Conservation (phyloP, 2,329 filamentous ascomycete genomes). For the Penicillium sp. region DNA sequence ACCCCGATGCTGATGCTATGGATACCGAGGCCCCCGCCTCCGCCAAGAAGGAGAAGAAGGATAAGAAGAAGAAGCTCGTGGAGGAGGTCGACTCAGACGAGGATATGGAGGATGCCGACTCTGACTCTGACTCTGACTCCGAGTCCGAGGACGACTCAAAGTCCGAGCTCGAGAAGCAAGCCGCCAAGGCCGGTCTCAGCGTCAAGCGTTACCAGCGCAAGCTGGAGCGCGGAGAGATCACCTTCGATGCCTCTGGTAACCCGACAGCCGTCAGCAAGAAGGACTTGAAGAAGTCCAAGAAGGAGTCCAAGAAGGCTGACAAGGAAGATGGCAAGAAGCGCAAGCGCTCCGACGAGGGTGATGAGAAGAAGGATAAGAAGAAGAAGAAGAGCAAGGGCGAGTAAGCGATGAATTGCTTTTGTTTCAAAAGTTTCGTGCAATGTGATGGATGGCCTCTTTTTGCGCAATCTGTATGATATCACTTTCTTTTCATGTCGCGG, state of each 20-base stretch:
- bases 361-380: slow-evolving; percentile 52
- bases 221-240: slow-evolving; percentile 73
- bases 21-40: slow-evolving; percentile 62
- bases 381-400: slow-evolving; percentile 54
- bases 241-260: slow-evolving; percentile 64
- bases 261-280: slow-evolving; percentile 73
- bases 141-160: slow-evolving; percentile 29
- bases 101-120: slow-evolving; percentile 46
- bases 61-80: slow-evolving; percentile 49
- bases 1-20: slow-evolving; percentile 86
- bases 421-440: slow-evolving; percentile 41
- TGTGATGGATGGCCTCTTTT: slow-evolving; percentile 25
- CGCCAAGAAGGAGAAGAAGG: slow-evolving; percentile 46
- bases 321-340: slow-evolving; percentile 69
- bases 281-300: slow-evolving; percentile 71
- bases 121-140: slow-evolving; percentile 30
- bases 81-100: slow-evolving; percentile 46
- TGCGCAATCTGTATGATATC: slow-evolving; percentile 47
- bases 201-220: slow-evolving; percentile 78
- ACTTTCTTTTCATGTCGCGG: slow-evolving; percentile 30
- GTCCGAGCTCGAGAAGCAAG: slow-evolving; percentile 57
- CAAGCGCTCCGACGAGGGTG: slow-evolving; percentile 59
- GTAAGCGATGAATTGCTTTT: slow-evolving; percentile 53
- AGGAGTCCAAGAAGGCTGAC: slow-evolving; percentile 59
- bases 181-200: slow-evolving; percentile 67